Base-by-base conservation (phyloP, 305 asterid genomes). In the Fraxinus sp. region DNA sequence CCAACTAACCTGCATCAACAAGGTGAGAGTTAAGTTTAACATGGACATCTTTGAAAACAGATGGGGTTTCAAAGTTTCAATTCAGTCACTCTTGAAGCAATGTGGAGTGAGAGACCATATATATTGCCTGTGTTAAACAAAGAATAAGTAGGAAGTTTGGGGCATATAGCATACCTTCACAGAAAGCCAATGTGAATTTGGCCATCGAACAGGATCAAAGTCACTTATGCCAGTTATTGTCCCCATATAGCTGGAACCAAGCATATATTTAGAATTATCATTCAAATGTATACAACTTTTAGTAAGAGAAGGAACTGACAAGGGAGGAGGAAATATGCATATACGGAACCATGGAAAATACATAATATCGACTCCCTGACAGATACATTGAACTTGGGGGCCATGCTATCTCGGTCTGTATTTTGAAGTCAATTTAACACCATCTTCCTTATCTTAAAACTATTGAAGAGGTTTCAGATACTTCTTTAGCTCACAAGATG, bases 151-250 rank as follows among this genome's bases (percentile, higher is more conserved):
- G 24, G 68, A 81, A 33, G 41, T 36, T 14, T 39, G 22, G 26
- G 18, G 70, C 39, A 46, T 0, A 30, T 2, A 62, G 76, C 83
- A 75, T 88, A 90, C 97, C 93, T 93, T 91, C 76, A 93, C 95
- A 0, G 95, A 91, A 13, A 97, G 97, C 98, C 98, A 94, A 78
- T 94, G 94, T 24, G 98, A 94, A 89, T 92, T 94, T 28, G 89
- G 89, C 98, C 98, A 94, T 52, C 88, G 88, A 76, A 57, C 87
- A 57, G 90, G 89, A 87, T 94, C 98, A 87, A 90, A 73, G 86
- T 94, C 97, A 73, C 94, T 84, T 80, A 94, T 87, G 81, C 95
- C 93, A 83, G 97, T 92, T 83, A 94, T 91, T 8, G 98, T 92
- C 80, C 98, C 98, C 98, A 94, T 94, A 82, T 94, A 92, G 80